phyloP scores from a whole-genome alignment of 495 filamentous ascomycete species.

The Annulohypoxylon moriforme region DNA sequence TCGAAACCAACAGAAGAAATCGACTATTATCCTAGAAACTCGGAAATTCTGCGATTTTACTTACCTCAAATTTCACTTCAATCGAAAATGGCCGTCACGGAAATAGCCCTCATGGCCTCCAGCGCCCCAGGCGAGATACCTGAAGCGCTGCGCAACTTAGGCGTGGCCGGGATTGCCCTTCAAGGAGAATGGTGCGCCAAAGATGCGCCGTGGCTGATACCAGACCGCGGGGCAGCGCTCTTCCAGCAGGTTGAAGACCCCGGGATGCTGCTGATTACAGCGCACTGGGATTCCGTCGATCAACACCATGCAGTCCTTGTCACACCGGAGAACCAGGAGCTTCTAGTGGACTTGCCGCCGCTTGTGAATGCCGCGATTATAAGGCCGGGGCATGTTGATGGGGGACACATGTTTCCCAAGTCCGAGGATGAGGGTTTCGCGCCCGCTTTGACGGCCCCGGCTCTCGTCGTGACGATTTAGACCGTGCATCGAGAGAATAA shows the following conservation, averaged over 20 bases:
- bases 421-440: conserved; percentile 9
- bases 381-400: conserved; percentile 8
- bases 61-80: background rate
- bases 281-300: conserved; percentile 18
- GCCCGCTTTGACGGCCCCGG: background rate
- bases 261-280: background rate
- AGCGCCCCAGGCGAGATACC: conserved; percentile 6
- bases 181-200: conserved; percentile 16
- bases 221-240: conserved; percentile 7
- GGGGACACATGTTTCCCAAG: background rate
- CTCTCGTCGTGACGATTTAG: conserved; percentile 12
- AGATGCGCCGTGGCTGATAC: conserved; percentile 12
- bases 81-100: conserved; percentile 12
- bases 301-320: conserved; percentile 12
- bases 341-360: background rate
- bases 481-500: background rate
- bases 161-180: background rate
- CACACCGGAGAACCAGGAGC: conserved; percentile 7
- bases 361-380: background rate
- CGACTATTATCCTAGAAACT: background rate
- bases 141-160: background rate
- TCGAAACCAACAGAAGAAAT: background rate
- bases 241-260: conserved; percentile 18
- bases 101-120: background rate
- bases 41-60: background rate